Evolutionary conservation across 148 eudicot genomes (phyloP), one percentile per base, ranked within the genome.

Genomic region (Arctostaphylos glauca): DNA sequence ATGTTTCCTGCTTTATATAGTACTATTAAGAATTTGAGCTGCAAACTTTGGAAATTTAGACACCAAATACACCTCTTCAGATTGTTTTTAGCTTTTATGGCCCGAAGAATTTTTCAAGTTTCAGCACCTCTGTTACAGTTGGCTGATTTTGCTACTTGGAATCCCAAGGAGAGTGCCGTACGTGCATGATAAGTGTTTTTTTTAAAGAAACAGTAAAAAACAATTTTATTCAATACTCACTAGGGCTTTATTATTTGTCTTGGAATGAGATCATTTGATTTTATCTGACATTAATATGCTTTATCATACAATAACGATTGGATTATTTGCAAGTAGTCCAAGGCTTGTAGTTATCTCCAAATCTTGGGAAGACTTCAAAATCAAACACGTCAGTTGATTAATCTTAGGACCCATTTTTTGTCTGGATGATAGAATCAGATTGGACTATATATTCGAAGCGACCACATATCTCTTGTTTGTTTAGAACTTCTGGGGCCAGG

Each of bases 91-190:
- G 21, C 50, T 72, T 46, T n/a, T n/a, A 50, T 53, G 60, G 79
- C 59, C 14, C 13, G 16, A 72, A 72, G 77, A 74, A 46, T 46
- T 73, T 74, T 44, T 74, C 77, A 47, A n/a, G 46, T 74, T 44
- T 74, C 77, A 47, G 9, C 16, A 48, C 12, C 0, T 13, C 77
- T 48, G 38, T 48, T 48, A 18, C 47, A 74, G 31, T 74, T 15
- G 48, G 9, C 3, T 70, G 48, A 9, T 74, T 74, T 74, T 48
- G 55, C 2, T 21, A n/a, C n/a, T 70, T 12, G 8, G 74, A 38
- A 12, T 41, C 25, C 8, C 18, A 18, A 5, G 38, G 46, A 73
- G 52, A 44, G 58, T 75, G 41, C 23, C 56, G 25, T 53, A 75
- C 19, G 12, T 48, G 77, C 77, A 74, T 2, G 12, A 53, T 23